These are phyloP conservation scores for Arachnopeziza araneosa DNA, from an alignment of 2,329 filamentous ascomycete species.

Conservation along the genomic window DNA sequence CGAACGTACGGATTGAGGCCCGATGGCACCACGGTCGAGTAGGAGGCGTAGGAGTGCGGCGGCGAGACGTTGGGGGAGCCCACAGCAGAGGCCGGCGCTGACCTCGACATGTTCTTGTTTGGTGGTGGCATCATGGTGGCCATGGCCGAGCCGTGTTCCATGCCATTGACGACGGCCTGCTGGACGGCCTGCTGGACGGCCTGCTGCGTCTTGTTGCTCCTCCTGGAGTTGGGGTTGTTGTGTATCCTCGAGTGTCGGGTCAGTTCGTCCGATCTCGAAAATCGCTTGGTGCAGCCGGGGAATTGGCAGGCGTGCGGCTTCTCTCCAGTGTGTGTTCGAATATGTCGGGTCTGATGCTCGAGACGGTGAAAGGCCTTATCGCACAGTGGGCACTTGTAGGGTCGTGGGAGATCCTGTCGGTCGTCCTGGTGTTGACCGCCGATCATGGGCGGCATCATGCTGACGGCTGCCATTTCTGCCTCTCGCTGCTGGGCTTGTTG, in stretches of 20 bases:
- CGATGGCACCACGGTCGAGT: constrained; percentile 55
- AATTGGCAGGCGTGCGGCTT: constrained; percentile 97
- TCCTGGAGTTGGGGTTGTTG: constrained; percentile 95
- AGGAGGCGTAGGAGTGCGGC: constrained; percentile 80
- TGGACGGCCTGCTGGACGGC: constrained; percentile 40
- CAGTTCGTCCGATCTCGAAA: constrained; percentile 92
- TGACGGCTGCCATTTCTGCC: constrained; percentile 48
- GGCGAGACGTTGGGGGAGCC: constrained; percentile 95
- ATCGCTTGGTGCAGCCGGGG: constrained; percentile 93
- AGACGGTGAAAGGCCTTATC: constrained; percentile 98
- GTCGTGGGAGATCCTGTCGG: constrained; percentile 71
- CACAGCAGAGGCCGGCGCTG: constrained; percentile 78
- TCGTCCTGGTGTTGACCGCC: constrained; percentile 32
- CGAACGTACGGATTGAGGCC: constrained; percentile 45
- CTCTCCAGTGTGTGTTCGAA: constrained; percentile 94
- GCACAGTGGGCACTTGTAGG: constrained; percentile 97
- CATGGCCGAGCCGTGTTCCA: constrained; percentile 45
- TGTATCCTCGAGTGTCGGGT: constrained; percentile 97
- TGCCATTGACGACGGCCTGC: constrained; percentile 42
- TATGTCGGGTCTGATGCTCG: constrained; percentile 53
- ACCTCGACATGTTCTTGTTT: constrained; percentile 72
- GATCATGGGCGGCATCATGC: constrained; percentile 29
- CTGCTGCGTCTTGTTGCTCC: constrained; percentile 74
- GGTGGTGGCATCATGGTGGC: constrained; percentile 74
- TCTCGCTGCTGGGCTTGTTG: constrained; percentile 30